Evolutionary conservation across 1,139 yeast species (phyloP).

Genomic region (Yamadazyma triangularis): DNA sequence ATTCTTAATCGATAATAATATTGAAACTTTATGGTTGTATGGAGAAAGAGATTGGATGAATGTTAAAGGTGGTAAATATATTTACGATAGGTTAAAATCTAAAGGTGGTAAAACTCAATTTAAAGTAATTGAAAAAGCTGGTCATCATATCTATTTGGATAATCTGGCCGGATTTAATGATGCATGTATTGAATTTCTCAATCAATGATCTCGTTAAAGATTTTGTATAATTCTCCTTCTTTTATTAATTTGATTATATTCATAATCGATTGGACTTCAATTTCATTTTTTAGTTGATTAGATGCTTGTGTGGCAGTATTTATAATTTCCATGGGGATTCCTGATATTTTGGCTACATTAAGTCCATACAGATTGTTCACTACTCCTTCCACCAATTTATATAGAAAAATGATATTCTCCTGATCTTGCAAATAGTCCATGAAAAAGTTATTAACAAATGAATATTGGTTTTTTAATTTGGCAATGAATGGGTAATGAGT

Average conservation of each 20-base stretch:
- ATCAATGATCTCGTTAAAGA: constrained; percentile 3
- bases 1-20: constrained; percentile 19
- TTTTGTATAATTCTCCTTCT: not conserved
- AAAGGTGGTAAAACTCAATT: constrained; percentile 17
- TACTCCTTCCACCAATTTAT: constrained; percentile 54
- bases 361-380: constrained; percentile 70
- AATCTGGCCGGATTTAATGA: constrained; percentile 32
- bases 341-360: constrained; percentile 73
- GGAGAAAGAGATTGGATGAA: constrained; percentile 49
- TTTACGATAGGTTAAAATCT: constrained; percentile 21
- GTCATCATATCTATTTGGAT: constrained; percentile 41
- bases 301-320: constrained; percentile 47
- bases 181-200: constrained; percentile 23
- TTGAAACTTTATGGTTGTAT: constrained; percentile 33
- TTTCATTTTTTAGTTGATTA: constrained; percentile 29
- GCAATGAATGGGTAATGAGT: constrained; percentile 84
- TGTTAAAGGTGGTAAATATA: constrained; percentile 33
- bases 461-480: constrained; percentile 40
- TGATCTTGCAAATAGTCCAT: constrained; percentile 62
- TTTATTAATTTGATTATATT: constrained; percentile 2
- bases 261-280: constrained; percentile 17
- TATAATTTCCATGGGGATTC: constrained; percentile 49
- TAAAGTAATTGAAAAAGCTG: constrained; percentile 30
- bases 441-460: constrained; percentile 55
- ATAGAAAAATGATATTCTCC: constrained; percentile 52